A percentile compares a stretch with the other conserved stretches of the same genome.
Conservation (phyloP, 805 yeast genomes). For the Millerozyma acaciae region DNA sequence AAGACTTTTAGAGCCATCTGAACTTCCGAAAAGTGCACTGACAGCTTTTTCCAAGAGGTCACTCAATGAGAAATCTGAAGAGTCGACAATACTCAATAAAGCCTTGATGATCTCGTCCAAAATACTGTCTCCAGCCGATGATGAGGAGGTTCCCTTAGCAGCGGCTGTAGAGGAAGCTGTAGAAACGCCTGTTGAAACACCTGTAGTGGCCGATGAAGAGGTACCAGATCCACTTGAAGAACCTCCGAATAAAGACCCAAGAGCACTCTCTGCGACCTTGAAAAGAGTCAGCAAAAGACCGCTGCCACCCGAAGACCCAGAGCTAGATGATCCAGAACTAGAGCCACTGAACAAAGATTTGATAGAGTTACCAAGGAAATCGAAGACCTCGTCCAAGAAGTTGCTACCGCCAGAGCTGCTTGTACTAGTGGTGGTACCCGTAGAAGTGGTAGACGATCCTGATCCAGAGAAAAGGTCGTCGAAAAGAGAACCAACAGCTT, state of each 20-base stretch:
- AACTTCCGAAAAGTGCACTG: not conserved
- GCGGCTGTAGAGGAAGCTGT: slow-evolving; percentile 4
- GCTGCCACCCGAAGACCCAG: no score
- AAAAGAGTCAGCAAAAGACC: slow-evolving; percentile 8
- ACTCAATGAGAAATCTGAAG: slow-evolving; percentile 3
- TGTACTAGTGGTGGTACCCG: not conserved
- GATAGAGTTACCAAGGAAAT: slow-evolving; percentile 2
- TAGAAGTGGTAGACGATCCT: slow-evolving; percentile 1
- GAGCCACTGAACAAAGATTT: slow-evolving; percentile 2
- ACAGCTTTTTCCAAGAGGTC: slow-evolving; percentile 1
- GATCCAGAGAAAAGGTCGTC: slow-evolving; percentile 2
- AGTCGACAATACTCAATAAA: slow-evolving; percentile 11
- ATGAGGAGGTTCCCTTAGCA: slow-evolving; percentile 1
- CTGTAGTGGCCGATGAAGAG: slow-evolving; percentile 6
- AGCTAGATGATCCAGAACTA: slow-evolving; percentile 7
- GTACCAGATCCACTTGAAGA: slow-evolving; percentile 4
- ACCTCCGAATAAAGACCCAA: slow-evolving; percentile 9
- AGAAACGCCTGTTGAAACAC: no score
- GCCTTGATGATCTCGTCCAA: slow-evolving; percentile 12
- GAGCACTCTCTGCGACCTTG: slow-evolving; percentile 10
- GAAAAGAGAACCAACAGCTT: not conserved
- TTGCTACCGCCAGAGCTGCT: slow-evolving; percentile 5
- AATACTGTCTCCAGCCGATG: slow-evolving; percentile 6
- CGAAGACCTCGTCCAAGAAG: slow-evolving; percentile 3
- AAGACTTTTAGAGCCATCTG: slow-evolving; percentile 4